Evolutionary conservation across 495 filamentous ascomycete species (phyloP).

Genomic region (Aspergillus cavernicola): DNA sequence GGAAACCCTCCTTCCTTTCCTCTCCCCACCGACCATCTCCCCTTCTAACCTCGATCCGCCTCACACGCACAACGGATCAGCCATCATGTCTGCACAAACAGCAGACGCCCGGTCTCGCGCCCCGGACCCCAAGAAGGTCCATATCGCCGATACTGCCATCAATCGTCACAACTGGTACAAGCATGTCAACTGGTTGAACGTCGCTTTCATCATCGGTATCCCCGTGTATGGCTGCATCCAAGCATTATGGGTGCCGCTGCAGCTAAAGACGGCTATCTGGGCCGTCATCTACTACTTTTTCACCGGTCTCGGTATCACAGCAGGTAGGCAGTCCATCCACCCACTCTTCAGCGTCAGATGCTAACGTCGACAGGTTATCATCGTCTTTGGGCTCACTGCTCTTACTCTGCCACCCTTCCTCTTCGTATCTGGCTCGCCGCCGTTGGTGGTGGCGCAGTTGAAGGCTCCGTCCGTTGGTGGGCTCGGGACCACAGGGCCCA

Average conservation of each 20-base stretch:
- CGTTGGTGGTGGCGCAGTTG: constrained; percentile 89
- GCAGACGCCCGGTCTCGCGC: constrained; percentile 36
- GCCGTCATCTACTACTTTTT: constrained; percentile 87
- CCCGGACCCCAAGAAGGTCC: constrained; percentile 49
- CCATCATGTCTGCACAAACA: constrained; percentile 41
- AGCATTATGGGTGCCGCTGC: constrained; percentile 78
- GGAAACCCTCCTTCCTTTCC: not conserved
- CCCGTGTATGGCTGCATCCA: constrained; percentile 72
- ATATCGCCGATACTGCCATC: constrained; percentile 62
- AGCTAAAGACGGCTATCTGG: constrained; percentile 73
- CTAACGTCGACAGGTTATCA: constrained; percentile 62
- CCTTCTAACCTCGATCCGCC: not conserved
- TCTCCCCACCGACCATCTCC: not conserved
- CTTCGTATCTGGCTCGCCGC: constrained; percentile 91
- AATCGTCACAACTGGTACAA: constrained; percentile 90
- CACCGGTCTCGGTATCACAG: constrained; percentile 85
- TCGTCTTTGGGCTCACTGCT: constrained; percentile 91
- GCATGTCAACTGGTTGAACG: constrained; percentile 95
- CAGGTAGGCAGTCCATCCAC: constrained; percentile 50
- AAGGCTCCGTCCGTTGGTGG: constrained; percentile 98
- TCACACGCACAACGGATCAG: not conserved
- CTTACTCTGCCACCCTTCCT: constrained; percentile 84
- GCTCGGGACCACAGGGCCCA: constrained; percentile 93
- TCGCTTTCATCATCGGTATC: constrained; percentile 79
- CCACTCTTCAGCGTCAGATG: not conserved